These are phyloP conservation scores for Moelleriella libera DNA, from an alignment of 2,329 filamentous ascomycete genomes.

Conservation along the genomic window DNA sequence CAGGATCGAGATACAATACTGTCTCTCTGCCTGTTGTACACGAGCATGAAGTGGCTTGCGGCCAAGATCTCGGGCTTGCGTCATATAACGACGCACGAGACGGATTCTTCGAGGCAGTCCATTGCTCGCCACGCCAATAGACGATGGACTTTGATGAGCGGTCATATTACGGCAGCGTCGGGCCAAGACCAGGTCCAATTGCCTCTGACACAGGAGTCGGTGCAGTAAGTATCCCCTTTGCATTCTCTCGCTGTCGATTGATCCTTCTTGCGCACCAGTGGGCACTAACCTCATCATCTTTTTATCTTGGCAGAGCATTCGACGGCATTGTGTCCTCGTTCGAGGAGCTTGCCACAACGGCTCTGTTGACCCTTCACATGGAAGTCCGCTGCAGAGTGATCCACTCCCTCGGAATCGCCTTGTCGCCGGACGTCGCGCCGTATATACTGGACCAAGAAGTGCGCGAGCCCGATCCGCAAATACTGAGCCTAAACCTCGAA, in stretches of 20 bases:
- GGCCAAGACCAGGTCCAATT: conserved; percentile 62
- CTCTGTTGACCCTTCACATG: conserved; percentile 75
- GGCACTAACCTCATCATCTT: conserved; percentile 9
- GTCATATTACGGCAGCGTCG: conserved; percentile 40
- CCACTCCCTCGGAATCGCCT: conserved; percentile 54
- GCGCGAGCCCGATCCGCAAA: conserved; percentile 61
- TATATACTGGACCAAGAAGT: conserved; percentile 59
- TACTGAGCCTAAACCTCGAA: conserved; percentile 72
- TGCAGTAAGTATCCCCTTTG: conserved; percentile 40
- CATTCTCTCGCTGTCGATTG: not conserved
- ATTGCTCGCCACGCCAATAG: conserved; percentile 46
- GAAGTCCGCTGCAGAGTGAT: conserved; percentile 79
- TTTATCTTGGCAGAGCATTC: conserved; percentile 45
- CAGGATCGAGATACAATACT: conserved; percentile 77
- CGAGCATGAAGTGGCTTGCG: conserved; percentile 95
- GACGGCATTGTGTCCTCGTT: conserved; percentile 77
- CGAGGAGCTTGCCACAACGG: conserved; percentile 62
- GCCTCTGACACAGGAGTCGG: conserved; percentile 76
- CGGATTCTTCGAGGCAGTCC: conserved; percentile 45
- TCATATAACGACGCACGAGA: conserved; percentile 63
- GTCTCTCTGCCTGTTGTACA: conserved; percentile 78
- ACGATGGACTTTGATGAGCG: conserved; percentile 72
- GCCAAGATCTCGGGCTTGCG: conserved; percentile 70
- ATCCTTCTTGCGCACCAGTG: not conserved
- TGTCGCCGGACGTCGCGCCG: conserved; percentile 45